Evolutionary conservation across 768 basidiomycete genomes (phyloP), one percentile per base, ranked within the genome.

Genomic region (Hydnomerulius pinastri): DNA sequence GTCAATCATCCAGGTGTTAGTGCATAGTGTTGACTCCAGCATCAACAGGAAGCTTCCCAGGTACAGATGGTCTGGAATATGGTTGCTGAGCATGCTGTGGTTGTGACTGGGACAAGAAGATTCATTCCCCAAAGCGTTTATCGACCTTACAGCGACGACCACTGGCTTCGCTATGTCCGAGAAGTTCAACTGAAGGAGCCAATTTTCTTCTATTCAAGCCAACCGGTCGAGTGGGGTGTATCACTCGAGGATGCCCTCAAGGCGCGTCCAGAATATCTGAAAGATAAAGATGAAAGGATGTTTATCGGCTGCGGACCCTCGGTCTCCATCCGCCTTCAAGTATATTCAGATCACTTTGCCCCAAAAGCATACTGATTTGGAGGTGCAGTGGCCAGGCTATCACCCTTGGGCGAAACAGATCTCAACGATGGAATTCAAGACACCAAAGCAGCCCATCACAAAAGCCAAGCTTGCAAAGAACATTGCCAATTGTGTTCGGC

Each of bases 351-450:
- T 10, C 10, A 30, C 46, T 29, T 25, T n/a, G 21, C 13, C n/a
- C 18, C 41, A 4, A n/a, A 39, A 7, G 37, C 35, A 44, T 21
- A 58, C 38, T 27, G 21, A 2, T 37, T 50, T 50, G n/a, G n/a
- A n/a, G n/a, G 18, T 52, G 15, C 52, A 90, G 88, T 91, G 89
- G 89, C 87, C 87, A 4, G 87, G 89, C 1, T 90, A 90, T 56
- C 72, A 80, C 25, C 77, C 81, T 39, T 91, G 87, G 87, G 86
- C 83, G 48, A 78, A 86, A 48, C 89, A 91, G 63, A 90, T 91
- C 53, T 88, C 89, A 7, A 90, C 88, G 1, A 82, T 83, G 65
- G 88, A 91, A 66, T 91, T 90, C 64, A 78, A 80, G 33, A 89
- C 80, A 54, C 87, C 89, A 0, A 89, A 87, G 32, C 79, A 85